Conservation (phyloP, 177 flowering plant species). For the Vitis hybrid region DNA sequence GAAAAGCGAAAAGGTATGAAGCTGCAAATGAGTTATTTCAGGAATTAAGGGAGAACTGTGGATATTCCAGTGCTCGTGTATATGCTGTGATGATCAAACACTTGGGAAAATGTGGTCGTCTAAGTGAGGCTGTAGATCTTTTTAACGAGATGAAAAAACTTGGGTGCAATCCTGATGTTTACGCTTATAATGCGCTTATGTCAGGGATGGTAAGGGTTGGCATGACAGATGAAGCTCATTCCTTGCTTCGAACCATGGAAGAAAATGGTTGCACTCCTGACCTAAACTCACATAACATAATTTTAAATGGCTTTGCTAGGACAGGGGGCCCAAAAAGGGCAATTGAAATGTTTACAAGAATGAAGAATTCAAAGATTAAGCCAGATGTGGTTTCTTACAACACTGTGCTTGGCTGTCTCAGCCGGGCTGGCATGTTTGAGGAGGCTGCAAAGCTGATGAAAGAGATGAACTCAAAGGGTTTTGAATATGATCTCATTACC, state of each 20-base stretch:
- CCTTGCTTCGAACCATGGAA: slow-evolving; percentile 74
- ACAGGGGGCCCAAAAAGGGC: slow-evolving; percentile 72
- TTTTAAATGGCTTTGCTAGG: slow-evolving; percentile 77
- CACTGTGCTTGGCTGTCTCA: slow-evolving; percentile 81
- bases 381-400: slow-evolving; percentile 96
- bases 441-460: slow-evolving; percentile 90
- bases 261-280: slow-evolving; percentile 79
- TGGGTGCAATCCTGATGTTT: slow-evolving; percentile 79
- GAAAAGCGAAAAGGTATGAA: slow-evolving; percentile 81
- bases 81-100: slow-evolving; percentile 97
- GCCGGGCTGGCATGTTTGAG: slow-evolving; percentile 94
- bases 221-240: slow-evolving; percentile 78
- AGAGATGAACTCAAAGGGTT: slow-evolving; percentile 73
- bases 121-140: slow-evolving; percentile 73
- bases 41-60: slow-evolving; percentile 88
- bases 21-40: slow-evolving; percentile 89
- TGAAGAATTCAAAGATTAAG: slow-evolving; percentile 62
- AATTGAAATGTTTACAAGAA: slow-evolving; percentile 69
- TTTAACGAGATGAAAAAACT: slow-evolving; percentile 83
- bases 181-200: slow-evolving; percentile 90
- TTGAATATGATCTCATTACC: slow-evolving; percentile 81
- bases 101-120: slow-evolving; percentile 82
- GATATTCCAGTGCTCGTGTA: slow-evolving; percentile 74
- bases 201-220: slow-evolving; percentile 89
- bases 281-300: slow-evolving; percentile 81